A percentile compares a stretch with the other conserved stretches of the same genome.
Evolutionary conservation across 768 basidiomycete genomes (phyloP).

Genomic region (Imleria badia): DNA sequence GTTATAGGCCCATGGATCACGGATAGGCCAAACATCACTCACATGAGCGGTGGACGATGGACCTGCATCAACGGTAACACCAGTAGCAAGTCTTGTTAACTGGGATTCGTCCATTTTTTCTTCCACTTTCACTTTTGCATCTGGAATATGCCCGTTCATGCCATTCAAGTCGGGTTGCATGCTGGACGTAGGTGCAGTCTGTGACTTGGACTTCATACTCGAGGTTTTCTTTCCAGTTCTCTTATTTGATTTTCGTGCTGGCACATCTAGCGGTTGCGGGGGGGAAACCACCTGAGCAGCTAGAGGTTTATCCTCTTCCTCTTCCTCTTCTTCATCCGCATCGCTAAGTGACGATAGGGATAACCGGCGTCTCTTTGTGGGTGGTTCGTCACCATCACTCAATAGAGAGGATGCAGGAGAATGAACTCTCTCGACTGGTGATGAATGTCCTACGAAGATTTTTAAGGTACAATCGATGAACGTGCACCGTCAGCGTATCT

Average conservation of each 20-base stretch:
- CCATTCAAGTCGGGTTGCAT: slow-evolving; percentile 39
- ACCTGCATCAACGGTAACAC: slow-evolving; percentile 72
- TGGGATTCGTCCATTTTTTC: slow-evolving; percentile 80
- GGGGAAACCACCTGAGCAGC: slow-evolving; percentile 46
- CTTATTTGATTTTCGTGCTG: slow-evolving; percentile 34
- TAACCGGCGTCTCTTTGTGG: slow-evolving; percentile 51
- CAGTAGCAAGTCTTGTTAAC: slow-evolving; percentile 73
- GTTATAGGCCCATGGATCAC: neutral
- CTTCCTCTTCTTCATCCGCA: slow-evolving; percentile 41
- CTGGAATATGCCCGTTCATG: slow-evolving; percentile 48
- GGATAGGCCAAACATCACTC: slow-evolving; percentile 22
- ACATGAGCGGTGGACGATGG: slow-evolving; percentile 48
- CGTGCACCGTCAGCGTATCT: slow-evolving; percentile 11
- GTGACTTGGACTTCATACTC: slow-evolving; percentile 59
- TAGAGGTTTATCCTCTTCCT: slow-evolving; percentile 60
- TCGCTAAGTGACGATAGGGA: slow-evolving; percentile 58
- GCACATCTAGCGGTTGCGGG: slow-evolving; percentile 30
- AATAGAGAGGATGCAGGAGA: slow-evolving; percentile 43
- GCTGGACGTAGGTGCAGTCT: slow-evolving; percentile 49
- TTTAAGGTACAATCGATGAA: slow-evolving; percentile 1
- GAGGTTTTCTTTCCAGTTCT: slow-evolving; percentile 56
- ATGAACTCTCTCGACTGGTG: slow-evolving; percentile 16
- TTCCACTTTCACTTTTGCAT: slow-evolving; percentile 64
- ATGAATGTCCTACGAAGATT: slow-evolving; percentile 24
- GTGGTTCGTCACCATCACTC: slow-evolving; percentile 45